Evolutionary conservation across 2,329 filamentous ascomycete species (phyloP), one percentile per base, ranked within the genome.

Genomic region (Stromatinia cepivora): DNA sequence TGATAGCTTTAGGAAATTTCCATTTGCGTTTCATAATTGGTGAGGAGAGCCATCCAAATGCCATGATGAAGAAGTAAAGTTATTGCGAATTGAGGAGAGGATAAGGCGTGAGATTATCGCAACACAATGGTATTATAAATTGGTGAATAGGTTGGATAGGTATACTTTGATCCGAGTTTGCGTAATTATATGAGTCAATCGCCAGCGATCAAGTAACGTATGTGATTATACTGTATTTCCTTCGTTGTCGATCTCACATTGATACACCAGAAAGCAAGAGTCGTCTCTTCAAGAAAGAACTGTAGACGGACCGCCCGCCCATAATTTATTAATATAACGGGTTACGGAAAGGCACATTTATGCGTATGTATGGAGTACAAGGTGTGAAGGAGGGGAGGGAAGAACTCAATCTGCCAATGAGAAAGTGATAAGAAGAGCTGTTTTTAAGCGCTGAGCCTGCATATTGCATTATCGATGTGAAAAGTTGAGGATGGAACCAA

Each of bases 1-100:
- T 78, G 71, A 86, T 78, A 68, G 82, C 70, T 71, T 81, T 82
- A 5, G 82, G 81, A 50, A 79, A 79, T 70, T 81, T 82, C 85
- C 85, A 87, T 76, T 79, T 76, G 73, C 79, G 66, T 28, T 56
- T 50, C 54, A 67, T 61, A 17, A 67, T 67, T 7, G 65, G 65
- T 11, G 65, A 67, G 20, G 65, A 67, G 13, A 67, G 25, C 20
- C 54, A 67, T 62, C 45, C 45, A 36, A 34, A 58, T 17, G 56
- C 65, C 65, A 67, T 67, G 56, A 20, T 67, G 65, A 39, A 17
- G 17, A 17, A 15, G 9, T 31, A 3, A 3, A 17, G 5, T 5
- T 34, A 34, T 63, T 15, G 61, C 9, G 13, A 9, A 62, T 53
- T 4, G 25, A 17, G 48, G 17, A n/a, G 28, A 39, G 20, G 42